Evolutionary conservation across 768 basidiomycete genomes (phyloP), one percentile per base, ranked within the genome.

Genomic region (Flagelloscypha sp.): DNA sequence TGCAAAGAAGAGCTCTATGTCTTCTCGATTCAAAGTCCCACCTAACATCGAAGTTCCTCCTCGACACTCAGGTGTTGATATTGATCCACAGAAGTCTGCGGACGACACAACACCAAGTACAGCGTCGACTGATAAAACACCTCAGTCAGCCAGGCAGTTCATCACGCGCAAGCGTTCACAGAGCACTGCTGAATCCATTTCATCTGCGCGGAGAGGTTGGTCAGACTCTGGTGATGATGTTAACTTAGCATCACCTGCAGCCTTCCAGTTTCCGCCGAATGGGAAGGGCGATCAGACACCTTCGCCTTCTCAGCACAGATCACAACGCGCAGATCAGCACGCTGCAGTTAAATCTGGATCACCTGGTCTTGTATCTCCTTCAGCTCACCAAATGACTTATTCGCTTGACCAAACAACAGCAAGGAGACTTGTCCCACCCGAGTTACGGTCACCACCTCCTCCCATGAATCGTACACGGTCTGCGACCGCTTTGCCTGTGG

Each of bases 361-460:
- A 5, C 60, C 60, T 2, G 61, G 57, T 3, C 55, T 56, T 43
- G 27, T 44, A 2, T 58, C 59, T 5, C 54, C 59, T 13, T 56
- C 45, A 36, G 45, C 59, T n/a, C 76, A 75, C 50, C 77, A 70
- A 42, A 65, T 74, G 24, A 72, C 75, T 10, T 65, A 64, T 44
- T 79, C 77, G 0, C 53, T 79, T 15, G 77, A 79, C 48, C 63
- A 58, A 0, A 53, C 65, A 6, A 52, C 57, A 18, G 54, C 62
- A 13, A 21, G 52, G 17, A 47, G 52, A 27, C 56, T 53, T 21
- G 42, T 44, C 17, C 43, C 48, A 37, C 48, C 46, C 15, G 50
- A 40, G 37, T 45, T 48, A 18, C 43, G 49, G 13, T 36, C 56
- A 18, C 46, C 43, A n/a, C 38, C 55, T 7, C 56, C 63, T 20